Evolutionary conservation across 2,329 filamentous ascomycete genomes (phyloP).

Genomic region (Hypoxylon sp.): DNA sequence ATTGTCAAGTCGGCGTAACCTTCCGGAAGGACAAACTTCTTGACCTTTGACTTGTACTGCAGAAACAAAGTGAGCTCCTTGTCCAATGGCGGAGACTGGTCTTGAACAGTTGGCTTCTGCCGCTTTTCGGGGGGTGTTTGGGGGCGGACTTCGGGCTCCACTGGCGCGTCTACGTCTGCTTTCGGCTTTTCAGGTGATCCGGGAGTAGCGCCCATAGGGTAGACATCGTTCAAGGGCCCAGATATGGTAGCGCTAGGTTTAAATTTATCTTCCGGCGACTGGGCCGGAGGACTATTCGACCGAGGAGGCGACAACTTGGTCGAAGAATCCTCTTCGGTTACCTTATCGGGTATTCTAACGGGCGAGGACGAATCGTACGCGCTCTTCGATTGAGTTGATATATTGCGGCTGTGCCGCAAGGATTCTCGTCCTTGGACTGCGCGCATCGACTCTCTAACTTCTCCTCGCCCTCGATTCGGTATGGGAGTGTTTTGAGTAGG

Average conservation of each 20-base stretch:
- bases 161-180: slow-evolving; percentile 26
- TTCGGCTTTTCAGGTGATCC: slow-evolving; percentile 43
- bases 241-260: slow-evolving; percentile 65
- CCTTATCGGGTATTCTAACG: slow-evolving; percentile 63
- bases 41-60: slow-evolving; percentile 96
- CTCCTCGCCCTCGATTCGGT: slow-evolving; percentile 81
- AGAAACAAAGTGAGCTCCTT: slow-evolving; percentile 94
- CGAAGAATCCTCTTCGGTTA: slow-evolving; percentile 66
- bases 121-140: slow-evolving; percentile 56
- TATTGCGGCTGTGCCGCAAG: slow-evolving; percentile 57
- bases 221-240: slow-evolving; percentile 61
- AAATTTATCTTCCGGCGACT: slow-evolving; percentile 73
- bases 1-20: slow-evolving; percentile 86
- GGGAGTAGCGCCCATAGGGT: slow-evolving; percentile 49
- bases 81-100: slow-evolving; percentile 73
- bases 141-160: slow-evolving; percentile 40
- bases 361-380: slow-evolving; percentile 65
- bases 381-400: slow-evolving; percentile 55
- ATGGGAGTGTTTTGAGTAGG: slow-evolving; percentile 83
- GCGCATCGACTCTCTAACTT: slow-evolving; percentile 84
- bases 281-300: slow-evolving; percentile 56
- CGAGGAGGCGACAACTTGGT: slow-evolving; percentile 41
- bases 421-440: slow-evolving; percentile 65
- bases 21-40: slow-evolving; percentile 90
- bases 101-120: slow-evolving; percentile 63